phyloP scores from a whole-genome alignment of 2,329 filamentous ascomycete species.

The Fusarium buxicola region DNA sequence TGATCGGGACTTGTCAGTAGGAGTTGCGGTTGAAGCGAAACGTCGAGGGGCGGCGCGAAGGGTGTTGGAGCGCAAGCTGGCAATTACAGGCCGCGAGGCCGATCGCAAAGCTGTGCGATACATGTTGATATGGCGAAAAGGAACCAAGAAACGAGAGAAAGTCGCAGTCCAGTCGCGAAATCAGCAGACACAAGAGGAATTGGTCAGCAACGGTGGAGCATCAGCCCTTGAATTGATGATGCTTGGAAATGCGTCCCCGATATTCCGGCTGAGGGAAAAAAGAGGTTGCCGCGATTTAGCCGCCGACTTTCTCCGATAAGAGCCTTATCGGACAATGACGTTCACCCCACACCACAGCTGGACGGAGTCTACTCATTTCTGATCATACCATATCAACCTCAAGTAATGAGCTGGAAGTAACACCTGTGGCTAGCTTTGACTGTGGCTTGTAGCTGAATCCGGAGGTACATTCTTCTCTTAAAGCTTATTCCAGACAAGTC shows the following conservation, averaged over 20 bases:
- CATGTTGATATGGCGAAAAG: constrained; percentile 52
- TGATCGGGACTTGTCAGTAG: constrained; percentile 76
- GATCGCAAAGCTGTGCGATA: constrained; percentile 65
- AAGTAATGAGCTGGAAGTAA: not conserved
- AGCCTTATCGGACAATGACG: constrained; percentile 33
- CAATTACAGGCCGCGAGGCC: constrained; percentile 58
- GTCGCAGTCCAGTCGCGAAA: constrained; percentile 8
- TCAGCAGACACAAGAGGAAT: constrained; percentile 31
- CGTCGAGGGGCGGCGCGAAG: constrained; percentile 58
- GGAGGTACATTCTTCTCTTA: constrained; percentile 4
- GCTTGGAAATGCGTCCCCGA: constrained; percentile 32
- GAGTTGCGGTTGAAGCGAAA: constrained; percentile 62
- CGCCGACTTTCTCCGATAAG: constrained; percentile 34
- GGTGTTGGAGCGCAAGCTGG: constrained; percentile 55
- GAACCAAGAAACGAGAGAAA: constrained; percentile 15
- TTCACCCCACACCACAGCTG: constrained; percentile 25
- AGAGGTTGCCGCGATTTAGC: constrained; percentile 36
- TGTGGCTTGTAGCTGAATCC: constrained; percentile 5
- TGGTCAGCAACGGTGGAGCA: constrained; percentile 42
- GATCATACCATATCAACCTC: constrained; percentile 19
- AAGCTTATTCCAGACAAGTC: constrained; percentile 26
- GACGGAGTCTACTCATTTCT: constrained; percentile 22
- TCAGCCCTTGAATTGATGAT: constrained; percentile 25
- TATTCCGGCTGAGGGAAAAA: constrained; percentile 34
- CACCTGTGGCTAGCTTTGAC: constrained; percentile 5